Percentiles rank a stretch among this genome's conserved stretches.
These are phyloP conservation scores for Mycena polygramma DNA, from an alignment of 768 basidiomycete genomes.

Conservation along the genomic window DNA sequence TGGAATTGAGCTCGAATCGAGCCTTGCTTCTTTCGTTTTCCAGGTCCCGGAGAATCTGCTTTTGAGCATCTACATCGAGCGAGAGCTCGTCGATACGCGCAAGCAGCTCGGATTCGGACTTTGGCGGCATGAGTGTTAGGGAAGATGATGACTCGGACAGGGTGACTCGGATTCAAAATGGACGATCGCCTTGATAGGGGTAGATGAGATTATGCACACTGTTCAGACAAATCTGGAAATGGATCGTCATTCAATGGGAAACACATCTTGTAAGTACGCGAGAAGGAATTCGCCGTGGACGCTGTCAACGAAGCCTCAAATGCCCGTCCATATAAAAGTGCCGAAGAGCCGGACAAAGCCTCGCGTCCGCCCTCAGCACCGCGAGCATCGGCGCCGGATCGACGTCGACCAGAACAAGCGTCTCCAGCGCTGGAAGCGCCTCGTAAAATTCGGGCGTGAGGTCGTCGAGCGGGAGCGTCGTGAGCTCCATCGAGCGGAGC, in stretches of 20 bases:
- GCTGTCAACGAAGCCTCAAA: background rate
- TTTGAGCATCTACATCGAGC: background rate
- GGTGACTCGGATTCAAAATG: no score
- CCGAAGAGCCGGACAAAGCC: slow-evolving; percentile 7
- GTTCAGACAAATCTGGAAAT: no score
- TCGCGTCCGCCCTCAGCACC: background rate
- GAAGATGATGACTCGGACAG: no score
- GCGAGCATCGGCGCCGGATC: slow-evolving; percentile 10
- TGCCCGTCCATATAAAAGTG: slow-evolving; percentile 5
- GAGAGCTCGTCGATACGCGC: slow-evolving; percentile 10
- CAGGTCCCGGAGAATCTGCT: slow-evolving; percentile 1
- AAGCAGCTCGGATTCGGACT: no score
- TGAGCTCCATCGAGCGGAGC: background rate
- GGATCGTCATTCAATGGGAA: no score
- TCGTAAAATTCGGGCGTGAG: slow-evolving; percentile 10
- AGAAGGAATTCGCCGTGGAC: no score
- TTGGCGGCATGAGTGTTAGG: no score
- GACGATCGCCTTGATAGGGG: no score
- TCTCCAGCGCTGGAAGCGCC: slow-evolving; percentile 18
- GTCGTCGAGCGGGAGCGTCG: background rate
- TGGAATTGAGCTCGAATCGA: background rate
- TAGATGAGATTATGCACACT: no score
- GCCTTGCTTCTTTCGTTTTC: background rate
- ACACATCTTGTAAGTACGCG: no score
- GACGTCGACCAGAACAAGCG: slow-evolving; percentile 1